Conservation (phyloP, 257 asterid genomes). For the Linderniella brevidens region DNA sequence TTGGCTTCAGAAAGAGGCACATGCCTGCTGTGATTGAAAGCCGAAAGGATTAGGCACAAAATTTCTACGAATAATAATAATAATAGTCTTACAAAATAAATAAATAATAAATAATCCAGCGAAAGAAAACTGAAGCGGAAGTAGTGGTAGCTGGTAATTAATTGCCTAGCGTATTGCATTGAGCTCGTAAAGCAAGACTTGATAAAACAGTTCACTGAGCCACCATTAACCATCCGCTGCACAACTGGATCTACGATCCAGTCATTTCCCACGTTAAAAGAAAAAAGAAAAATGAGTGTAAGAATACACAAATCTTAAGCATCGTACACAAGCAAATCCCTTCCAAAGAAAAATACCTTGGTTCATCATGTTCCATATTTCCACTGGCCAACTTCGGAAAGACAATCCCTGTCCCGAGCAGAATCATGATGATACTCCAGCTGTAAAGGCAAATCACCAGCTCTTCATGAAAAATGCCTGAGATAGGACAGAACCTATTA, state of each 20-base stretch:
- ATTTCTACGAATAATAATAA: constrained; percentile 1
- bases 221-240: constrained; percentile 97
- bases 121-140: too few relatives aligned
- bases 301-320: too few relatives aligned
- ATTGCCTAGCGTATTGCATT: constrained; percentile 86
- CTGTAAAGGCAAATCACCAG: constrained; percentile 25
- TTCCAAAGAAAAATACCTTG: too few relatives aligned
- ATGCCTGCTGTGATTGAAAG: too few relatives aligned
- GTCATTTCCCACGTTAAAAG: too few relatives aligned
- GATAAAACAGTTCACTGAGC: constrained; percentile 75
- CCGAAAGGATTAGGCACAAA: too few relatives aligned
- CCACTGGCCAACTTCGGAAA: constrained; percentile 96
- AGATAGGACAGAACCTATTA: neutral
- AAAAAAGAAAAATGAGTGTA: too few relatives aligned
- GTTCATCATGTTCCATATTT: constrained; percentile 97
- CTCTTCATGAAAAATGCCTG: neutral
- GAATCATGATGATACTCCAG: constrained; percentile 91
- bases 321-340: too few relatives aligned
- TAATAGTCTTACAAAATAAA: neutral
- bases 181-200: constrained; percentile 79
- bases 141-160: neutral
- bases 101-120: neutral
- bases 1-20: constrained; percentile 84
- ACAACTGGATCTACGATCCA: too few relatives aligned
- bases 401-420: constrained; percentile 81